These are phyloP conservation scores for Typha latifolia DNA, from an alignment of 176 grass and related monocot genomes.

Conservation along the genomic window DNA sequence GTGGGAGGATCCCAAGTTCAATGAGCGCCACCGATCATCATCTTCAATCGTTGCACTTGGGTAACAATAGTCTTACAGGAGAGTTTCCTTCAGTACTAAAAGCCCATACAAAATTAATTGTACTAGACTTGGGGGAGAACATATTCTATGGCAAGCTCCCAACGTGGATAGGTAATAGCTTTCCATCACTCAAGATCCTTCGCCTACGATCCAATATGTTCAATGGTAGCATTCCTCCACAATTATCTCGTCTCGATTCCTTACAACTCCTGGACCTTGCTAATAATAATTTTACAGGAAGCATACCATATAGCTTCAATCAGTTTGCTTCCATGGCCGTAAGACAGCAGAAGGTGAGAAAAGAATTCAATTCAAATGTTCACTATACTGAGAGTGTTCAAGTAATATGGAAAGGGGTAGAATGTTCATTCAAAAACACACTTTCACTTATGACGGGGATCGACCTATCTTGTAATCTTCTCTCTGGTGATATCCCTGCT, in stretches of 20 bases:
- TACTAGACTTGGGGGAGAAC: conserved; percentile 55
- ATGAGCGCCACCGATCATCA: neutral
- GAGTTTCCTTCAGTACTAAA: conserved; percentile 20
- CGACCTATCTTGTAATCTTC: conserved; percentile 42
- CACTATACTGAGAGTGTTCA: conserved; percentile 43
- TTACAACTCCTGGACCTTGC: conserved; percentile 61
- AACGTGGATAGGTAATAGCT: conserved; percentile 30
- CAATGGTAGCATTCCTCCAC: too few species aligned
- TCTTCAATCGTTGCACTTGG: conserved; percentile 53
- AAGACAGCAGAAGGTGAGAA: conserved; percentile 5
- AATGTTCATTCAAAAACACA: conserved; percentile 23
- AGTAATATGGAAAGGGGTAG: conserved; percentile 49
- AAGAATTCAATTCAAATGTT: conserved; percentile 13
- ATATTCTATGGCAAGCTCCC: conserved; percentile 44
- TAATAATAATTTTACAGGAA: conserved; percentile 41
- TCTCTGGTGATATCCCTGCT: conserved; percentile 33
- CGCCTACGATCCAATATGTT: conserved; percentile 1
- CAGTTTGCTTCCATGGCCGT: conserved; percentile 40
- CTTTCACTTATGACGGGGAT: conserved; percentile 43
- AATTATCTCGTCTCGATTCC: conserved; percentile 20
- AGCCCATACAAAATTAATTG: conserved; percentile 14
- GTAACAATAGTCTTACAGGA: conserved; percentile 39
- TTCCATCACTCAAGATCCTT: conserved; percentile 41
- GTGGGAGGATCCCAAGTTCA: conserved; percentile 18
- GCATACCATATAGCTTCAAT: conserved; percentile 40